Evolutionary conservation across 2,329 filamentous ascomycete species (phyloP).

Genomic region (Fusarium virguliforme): DNA sequence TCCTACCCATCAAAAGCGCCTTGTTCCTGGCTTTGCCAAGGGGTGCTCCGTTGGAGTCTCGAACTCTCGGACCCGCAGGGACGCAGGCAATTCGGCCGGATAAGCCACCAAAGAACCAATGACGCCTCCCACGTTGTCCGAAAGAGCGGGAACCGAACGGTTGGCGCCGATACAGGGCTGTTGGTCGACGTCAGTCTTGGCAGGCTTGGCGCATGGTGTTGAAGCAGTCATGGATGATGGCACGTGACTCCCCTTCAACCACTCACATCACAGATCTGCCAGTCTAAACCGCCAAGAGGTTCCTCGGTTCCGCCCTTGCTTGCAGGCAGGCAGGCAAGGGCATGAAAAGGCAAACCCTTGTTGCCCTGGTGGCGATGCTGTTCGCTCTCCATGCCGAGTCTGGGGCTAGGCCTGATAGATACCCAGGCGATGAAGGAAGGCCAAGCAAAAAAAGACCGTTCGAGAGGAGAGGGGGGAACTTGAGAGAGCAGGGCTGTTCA

Average conservation of each 20-base stretch:
- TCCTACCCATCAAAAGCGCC: background rate
- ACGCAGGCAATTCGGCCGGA: constrained; percentile 19
- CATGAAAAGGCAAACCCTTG: constrained; percentile 2
- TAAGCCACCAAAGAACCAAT: constrained; percentile 33
- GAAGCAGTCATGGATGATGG: background rate
- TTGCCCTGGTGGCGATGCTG: background rate
- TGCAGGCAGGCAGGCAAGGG: background rate
- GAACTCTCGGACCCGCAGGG: constrained; percentile 25
- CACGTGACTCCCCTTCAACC: background rate
- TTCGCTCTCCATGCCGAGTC: background rate
- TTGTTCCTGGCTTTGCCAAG: background rate
- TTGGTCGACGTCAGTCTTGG: constrained; percentile 13
- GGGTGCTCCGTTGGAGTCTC: background rate
- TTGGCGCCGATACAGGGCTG: constrained; percentile 4
- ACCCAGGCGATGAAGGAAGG: background rate
- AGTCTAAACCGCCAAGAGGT: constrained; percentile 8
- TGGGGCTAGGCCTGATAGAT: background rate
- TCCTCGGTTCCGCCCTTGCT: background rate
- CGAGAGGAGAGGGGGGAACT: background rate
- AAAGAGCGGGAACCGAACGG: background rate
- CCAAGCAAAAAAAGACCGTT: constrained; percentile 1
- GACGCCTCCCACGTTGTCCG: background rate
- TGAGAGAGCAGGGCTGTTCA: background rate
- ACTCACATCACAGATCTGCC: background rate
- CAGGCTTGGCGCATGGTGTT: background rate